Conservation (phyloP, 2,329 filamentous ascomycete genomes). For the Geoglossum cookeanum region DNA sequence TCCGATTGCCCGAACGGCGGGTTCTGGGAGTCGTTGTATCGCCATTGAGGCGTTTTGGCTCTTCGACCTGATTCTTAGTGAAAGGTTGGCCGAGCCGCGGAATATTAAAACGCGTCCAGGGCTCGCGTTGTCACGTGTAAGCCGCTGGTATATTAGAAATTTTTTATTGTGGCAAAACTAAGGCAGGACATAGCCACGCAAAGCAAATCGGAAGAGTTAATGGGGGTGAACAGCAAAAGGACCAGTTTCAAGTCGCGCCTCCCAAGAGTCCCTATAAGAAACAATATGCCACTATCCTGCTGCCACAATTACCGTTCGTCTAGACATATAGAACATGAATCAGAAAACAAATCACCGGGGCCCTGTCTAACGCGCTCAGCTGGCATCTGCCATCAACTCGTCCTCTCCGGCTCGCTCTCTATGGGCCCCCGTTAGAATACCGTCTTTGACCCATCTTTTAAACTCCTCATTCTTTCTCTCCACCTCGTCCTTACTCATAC, state of each 20-base stretch:
- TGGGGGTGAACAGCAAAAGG: neutral
- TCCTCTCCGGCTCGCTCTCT: neutral
- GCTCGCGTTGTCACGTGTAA: neutral
- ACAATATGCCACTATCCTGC: neutral
- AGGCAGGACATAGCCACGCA: neutral
- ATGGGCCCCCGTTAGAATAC: neutral
- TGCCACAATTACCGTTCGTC: neutral
- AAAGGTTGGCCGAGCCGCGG: too few relatives aligned
- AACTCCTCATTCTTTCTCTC: conserved; percentile 22
- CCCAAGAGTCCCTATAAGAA: neutral
- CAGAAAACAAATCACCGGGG: neutral
- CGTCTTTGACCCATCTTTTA: conserved; percentile 2
- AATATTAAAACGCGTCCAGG: neutral
- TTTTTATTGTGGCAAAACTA: neutral
- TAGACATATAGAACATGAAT: neutral
- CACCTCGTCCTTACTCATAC: conserved; percentile 25
- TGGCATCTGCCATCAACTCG: conserved; percentile 3
- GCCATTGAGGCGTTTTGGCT: neutral
- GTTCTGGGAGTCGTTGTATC: neutral
- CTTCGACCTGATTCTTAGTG: neutral
- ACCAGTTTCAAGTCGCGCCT: neutral
- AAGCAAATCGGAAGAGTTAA: neutral
- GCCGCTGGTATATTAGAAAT: neutral
- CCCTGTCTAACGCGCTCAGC: neutral
- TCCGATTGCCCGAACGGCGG: conserved; percentile 35